These are phyloP conservation scores for Ustilago trichophora DNA, from an alignment of 1,284 basidiomycete genomes.

Conservation along the genomic window DNA sequence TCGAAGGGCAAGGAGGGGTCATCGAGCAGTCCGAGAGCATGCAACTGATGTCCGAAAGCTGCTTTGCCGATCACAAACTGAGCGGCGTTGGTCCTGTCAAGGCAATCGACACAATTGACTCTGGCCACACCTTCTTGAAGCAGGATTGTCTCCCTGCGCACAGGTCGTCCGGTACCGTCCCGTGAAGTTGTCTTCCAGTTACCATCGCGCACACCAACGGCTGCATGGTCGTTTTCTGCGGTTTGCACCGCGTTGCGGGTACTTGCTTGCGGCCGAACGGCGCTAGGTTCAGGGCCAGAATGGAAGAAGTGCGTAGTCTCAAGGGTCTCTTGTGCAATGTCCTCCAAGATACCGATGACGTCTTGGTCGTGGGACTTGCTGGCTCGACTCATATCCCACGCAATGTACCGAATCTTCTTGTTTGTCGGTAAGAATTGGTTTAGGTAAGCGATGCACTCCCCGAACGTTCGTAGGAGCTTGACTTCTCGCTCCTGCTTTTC, in stretches of 20 bases:
- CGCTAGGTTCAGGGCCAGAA: constrained; percentile 67
- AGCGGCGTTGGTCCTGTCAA: constrained; percentile 92
- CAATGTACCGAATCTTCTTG: constrained; percentile 88
- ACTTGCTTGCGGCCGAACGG: constrained; percentile 3
- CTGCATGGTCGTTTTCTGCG: not conserved
- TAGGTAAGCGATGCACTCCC: constrained; percentile 88
- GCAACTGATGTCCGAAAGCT: constrained; percentile 92
- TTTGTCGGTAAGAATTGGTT: constrained; percentile 86
- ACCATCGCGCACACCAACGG: not conserved
- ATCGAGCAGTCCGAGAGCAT: constrained; percentile 80
- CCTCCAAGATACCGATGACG: constrained; percentile 93
- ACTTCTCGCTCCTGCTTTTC: constrained; percentile 83
- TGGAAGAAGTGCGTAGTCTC: constrained; percentile 95
- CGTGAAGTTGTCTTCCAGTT: not conserved
- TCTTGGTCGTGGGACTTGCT: constrained; percentile 85
- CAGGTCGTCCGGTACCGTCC: not conserved
- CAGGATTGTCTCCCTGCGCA: constrained; percentile 70
- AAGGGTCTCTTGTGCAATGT: constrained; percentile 92
- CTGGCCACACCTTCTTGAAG: constrained; percentile 85
- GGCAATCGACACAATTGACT: constrained; percentile 79
- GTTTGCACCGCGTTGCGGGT: constrained; percentile 5
- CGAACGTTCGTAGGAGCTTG: constrained; percentile 91
- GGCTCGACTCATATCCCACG: constrained; percentile 83
- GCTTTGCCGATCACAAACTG: constrained; percentile 98
- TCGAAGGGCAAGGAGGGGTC: constrained; percentile 87